Base-by-base conservation (phyloP, 495 filamentous ascomycete genomes). In the Podospora sp. region DNA sequence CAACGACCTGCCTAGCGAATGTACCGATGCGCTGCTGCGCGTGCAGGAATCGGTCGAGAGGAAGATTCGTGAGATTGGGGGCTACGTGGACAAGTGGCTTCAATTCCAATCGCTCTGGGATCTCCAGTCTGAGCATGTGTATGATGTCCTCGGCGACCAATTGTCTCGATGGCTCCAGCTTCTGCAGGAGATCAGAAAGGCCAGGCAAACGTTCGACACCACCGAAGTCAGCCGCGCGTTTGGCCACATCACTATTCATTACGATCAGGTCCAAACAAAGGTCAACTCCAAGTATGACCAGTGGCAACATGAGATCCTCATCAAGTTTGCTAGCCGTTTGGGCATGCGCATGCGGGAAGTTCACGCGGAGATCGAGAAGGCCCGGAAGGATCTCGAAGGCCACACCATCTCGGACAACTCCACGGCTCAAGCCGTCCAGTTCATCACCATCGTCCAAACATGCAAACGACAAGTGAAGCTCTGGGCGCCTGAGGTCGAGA, bases 61-160 rank as follows among this genome's bases (percentile, higher is more conserved):
- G 40, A 94, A 92, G 77, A 76, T 97, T 16, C 80, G 83, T 20
- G 87, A 88, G 21, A 91, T 97, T 35, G 85, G 90, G 20, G 80
- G 79, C 20, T 99, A 98, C 75, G 91, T 98, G 12, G 91, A 97
- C 73, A 93, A 97, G 79, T 99, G 95, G 95, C 82, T 98, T 40
- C 95, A 97, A 73, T 99, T 98, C 79, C 95, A 99, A 79, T 97
- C 94, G 3, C 85, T 99, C 22, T 99, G 95, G 95, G 95, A 99
- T 80, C 81, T 99, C 64, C 93, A 96, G 73, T 91, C 93, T 5
- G 96, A 97, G 70, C 91, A 97, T 67, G 92, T 99, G 0, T 96
- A 96, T 70, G 91, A 94, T 63, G 83, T 91, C 24, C 82, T 99
- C 1, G 92, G 93, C n/a, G 93, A 97, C 58, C 88, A 97, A 71